Conservation (phyloP, 345 rosid genomes). For the rapeseed (Brassica napus) region DNA sequence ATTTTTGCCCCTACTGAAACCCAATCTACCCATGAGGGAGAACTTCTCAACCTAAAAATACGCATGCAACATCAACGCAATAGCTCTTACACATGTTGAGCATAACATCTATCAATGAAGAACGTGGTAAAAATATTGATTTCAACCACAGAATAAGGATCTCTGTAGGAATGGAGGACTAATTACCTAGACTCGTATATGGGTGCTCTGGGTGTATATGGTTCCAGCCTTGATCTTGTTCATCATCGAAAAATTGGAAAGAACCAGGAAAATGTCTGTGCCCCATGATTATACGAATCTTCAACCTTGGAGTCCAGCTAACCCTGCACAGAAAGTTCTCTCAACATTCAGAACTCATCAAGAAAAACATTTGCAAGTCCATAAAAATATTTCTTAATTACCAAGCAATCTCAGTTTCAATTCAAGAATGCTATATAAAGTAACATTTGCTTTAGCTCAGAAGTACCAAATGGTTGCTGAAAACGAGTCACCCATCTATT, state of each 20-base stretch:
- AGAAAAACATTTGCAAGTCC: constrained; percentile 17
- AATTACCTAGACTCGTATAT: constrained; percentile 53
- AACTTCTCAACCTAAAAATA: constrained; percentile 8
- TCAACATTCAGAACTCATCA: constrained; percentile 20
- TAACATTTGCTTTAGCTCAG: background rate
- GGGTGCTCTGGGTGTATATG: constrained; percentile 61
- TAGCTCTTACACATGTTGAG: constrained; percentile 12
- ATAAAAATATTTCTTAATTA: background rate
- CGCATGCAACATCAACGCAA: constrained; percentile 21
- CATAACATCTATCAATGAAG: background rate
- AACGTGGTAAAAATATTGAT: background rate
- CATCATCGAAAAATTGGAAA: constrained; percentile 58
- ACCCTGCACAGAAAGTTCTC: constrained; percentile 45
- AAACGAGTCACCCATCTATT: background rate
- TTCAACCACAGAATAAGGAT: background rate
- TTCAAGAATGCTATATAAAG: constrained; percentile 4
- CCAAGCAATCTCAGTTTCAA: constrained; percentile 1
- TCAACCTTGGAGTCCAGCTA: constrained; percentile 32
- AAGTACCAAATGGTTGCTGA: constrained; percentile 1
- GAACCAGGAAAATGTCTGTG: constrained; percentile 61
- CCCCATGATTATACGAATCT: constrained; percentile 52
- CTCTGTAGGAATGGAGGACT: background rate
- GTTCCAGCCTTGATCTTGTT: constrained; percentile 69
- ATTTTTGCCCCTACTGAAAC: constrained; percentile 8
- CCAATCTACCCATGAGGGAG: background rate